A percentile compares a stretch with the other conserved stretches of the same genome.
Evolutionary conservation across 2,329 filamentous ascomycete genomes (phyloP).

Genomic region (Cercospora zeina): DNA sequence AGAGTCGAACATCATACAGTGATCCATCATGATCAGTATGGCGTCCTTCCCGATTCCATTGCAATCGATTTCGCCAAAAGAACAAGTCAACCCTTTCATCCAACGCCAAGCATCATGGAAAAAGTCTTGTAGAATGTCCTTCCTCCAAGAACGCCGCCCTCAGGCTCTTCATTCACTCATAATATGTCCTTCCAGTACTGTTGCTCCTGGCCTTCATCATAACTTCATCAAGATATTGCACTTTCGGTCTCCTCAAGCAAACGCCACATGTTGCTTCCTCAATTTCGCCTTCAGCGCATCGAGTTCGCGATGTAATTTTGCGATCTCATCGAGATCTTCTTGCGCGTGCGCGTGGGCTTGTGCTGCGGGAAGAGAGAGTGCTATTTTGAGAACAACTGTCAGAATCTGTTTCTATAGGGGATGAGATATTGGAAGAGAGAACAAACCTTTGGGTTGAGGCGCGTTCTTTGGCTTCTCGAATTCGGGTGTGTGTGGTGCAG

Average conservation of each 20-base stretch:
- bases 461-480: constrained; percentile 11
- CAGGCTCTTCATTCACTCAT: neutral
- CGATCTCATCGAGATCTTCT: constrained; percentile 13
- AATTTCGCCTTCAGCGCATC: constrained; percentile 9
- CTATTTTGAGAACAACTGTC: neutral
- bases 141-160: neutral
- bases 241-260: neutral
- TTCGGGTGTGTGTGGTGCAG: constrained; percentile 18
- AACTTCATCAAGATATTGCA: neutral
- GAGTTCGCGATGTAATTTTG: constrained; percentile 11
- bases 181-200: neutral
- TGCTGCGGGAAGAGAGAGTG: constrained; percentile 3
- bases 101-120: no score
- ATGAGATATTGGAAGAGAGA: neutral
- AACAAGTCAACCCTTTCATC: no score
- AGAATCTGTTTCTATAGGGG: neutral
- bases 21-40: neutral
- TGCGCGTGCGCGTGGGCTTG: constrained; percentile 10
- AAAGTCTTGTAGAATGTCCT: neutral
- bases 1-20: neutral
- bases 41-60: neutral
- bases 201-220: neutral
- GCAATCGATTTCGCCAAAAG: no score
- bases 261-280: neutral
- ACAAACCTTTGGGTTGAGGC: neutral